A percentile compares a stretch with the other conserved stretches of the same genome.
Conservation (phyloP, 106 monocot species). For the Acorus gramineus region DNA sequence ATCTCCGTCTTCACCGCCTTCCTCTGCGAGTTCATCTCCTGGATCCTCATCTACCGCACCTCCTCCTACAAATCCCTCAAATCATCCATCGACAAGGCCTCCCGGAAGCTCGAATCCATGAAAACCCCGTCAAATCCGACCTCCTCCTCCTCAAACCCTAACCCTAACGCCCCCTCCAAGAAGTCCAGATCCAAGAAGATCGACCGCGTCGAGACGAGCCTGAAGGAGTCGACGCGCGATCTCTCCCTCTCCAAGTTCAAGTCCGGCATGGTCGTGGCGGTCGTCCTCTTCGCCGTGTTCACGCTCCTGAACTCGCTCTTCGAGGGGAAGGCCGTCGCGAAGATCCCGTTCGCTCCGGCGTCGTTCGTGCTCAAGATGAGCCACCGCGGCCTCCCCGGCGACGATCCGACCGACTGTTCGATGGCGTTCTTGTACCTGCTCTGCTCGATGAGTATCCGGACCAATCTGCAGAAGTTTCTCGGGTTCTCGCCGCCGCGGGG, state of each 20-base stretch:
- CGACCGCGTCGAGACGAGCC: constrained; percentile 84
- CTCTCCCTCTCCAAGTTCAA: constrained; percentile 96
- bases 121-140: constrained; percentile 23
- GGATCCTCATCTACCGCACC: constrained; percentile 97
- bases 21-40: constrained; percentile 92
- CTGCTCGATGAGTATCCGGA: constrained; percentile 89
- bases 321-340: constrained; percentile 86
- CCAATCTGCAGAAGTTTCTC: constrained; percentile 93
- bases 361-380: constrained; percentile 87
- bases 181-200: constrained; percentile 68
- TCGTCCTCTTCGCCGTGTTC: constrained; percentile 89
- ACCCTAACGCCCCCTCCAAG: constrained; percentile 3
- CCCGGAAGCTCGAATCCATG: constrained; percentile 87
- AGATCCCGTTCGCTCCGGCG: constrained; percentile 77
- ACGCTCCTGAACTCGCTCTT: constrained; percentile 96
- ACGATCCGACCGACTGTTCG: constrained; percentile 84
- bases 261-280: constrained; percentile 88
- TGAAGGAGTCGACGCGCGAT: constrained; percentile 91
- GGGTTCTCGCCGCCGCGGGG: constrained; percentile 88
- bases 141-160: constrained; percentile 6
- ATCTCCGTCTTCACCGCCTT: constrained; percentile 78
- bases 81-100: constrained; percentile 77
- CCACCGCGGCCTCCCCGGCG: constrained; percentile 73
- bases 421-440: constrained; percentile 96
- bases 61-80: constrained; percentile 86